Evolutionary conservation across 768 basidiomycete genomes (phyloP), one percentile per base, ranked within the genome.

Genomic region (Tricholoma saponaceum): DNA sequence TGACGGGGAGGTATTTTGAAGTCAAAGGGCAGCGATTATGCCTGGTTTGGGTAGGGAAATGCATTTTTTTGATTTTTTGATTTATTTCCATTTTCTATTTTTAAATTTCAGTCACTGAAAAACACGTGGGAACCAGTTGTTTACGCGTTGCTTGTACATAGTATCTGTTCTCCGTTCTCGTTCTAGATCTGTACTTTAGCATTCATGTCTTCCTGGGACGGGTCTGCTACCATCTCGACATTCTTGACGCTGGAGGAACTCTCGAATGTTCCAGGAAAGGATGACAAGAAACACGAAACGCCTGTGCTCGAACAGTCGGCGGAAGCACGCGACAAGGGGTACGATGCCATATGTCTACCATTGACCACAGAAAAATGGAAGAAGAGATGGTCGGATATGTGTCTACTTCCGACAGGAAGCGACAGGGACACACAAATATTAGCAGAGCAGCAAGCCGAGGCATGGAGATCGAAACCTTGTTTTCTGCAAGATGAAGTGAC

Each of bases 341-440:
- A 94, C 67, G 85, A 90, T 54, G 69, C 78, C 0, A 77, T 93
- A 41, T 90, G 86, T 66, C 69, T 95, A 16, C 94, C 94, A n/a
- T 77, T 98, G n/a, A 94, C 95, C 22, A 96, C 89, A 55, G 79
- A 80, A 16, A 82, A 81, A 47, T 99, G 97, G 97, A 85, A 83
- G 64, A 78, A 83, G 60, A 78, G 97, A 55, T 99, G 97, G 96
- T 79, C 82, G 62, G 76, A 84, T 54, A 92, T 98, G 83, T 99
- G 97, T 72, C 75, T 93, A 60, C 71, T 90, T 56, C 79, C 83
- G 1, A 71, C 77, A 13, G 74, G 75, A n/a, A 66, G 56, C 61
- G 71, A 75, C 50, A 70, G 80, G 59, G 70, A 73, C 46, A 71
- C 66, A 37, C 70, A 75, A 30, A 68, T 72, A 56, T 74, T 66